phyloP scores from a whole-genome alignment of 2,329 filamentous ascomycete species.

The Aspergillus quadricinctus region DNA sequence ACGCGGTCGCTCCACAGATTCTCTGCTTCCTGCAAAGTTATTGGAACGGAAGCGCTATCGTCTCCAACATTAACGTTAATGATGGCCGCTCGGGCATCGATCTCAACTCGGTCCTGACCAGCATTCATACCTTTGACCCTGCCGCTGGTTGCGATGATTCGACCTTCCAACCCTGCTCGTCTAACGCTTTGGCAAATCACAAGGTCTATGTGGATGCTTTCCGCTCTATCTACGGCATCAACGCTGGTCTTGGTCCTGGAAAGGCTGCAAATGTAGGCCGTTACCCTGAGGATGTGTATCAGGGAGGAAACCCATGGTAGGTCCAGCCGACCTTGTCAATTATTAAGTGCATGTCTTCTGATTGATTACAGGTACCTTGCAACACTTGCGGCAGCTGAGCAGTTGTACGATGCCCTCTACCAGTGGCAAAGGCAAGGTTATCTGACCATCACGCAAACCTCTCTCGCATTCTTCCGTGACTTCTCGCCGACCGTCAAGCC shows the following conservation, averaged over 20 bases:
- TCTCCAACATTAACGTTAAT: slow-evolving; percentile 56
- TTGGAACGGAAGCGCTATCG: slow-evolving; percentile 61
- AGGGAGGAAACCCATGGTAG: slow-evolving; percentile 73
- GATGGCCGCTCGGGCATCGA: slow-evolving; percentile 65
- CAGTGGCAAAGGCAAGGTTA: slow-evolving; percentile 61
- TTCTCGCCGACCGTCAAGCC: slow-evolving; percentile 53
- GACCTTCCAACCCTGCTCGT: slow-evolving; percentile 73
- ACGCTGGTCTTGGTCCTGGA: slow-evolving; percentile 19
- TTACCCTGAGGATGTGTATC: slow-evolving; percentile 67
- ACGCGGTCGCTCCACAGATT: slow-evolving; percentile 60
- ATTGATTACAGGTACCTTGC: slow-evolving; percentile 14
- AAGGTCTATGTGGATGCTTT: slow-evolving; percentile 72
- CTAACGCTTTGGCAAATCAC: slow-evolving; percentile 64
- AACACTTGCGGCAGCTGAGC: slow-evolving; percentile 70
- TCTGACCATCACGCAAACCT: slow-evolving; percentile 59
- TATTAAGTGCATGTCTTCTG: slow-evolving; percentile 13
- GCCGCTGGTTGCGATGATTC: slow-evolving; percentile 21
- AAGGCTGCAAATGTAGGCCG: slow-evolving; percentile 47
- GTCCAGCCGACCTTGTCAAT: slow-evolving; percentile 35
- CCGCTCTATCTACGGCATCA: slow-evolving; percentile 61
- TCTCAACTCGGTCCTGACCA: slow-evolving; percentile 58
- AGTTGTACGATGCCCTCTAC: slow-evolving; percentile 69
- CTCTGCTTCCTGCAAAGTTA: slow-evolving; percentile 69
- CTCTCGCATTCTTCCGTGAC: slow-evolving; percentile 67
- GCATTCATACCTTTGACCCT: slow-evolving; percentile 35